Evolutionary conservation across 1,139 yeast genomes (phyloP).

Genomic region (Chernovozyma aurita): DNA sequence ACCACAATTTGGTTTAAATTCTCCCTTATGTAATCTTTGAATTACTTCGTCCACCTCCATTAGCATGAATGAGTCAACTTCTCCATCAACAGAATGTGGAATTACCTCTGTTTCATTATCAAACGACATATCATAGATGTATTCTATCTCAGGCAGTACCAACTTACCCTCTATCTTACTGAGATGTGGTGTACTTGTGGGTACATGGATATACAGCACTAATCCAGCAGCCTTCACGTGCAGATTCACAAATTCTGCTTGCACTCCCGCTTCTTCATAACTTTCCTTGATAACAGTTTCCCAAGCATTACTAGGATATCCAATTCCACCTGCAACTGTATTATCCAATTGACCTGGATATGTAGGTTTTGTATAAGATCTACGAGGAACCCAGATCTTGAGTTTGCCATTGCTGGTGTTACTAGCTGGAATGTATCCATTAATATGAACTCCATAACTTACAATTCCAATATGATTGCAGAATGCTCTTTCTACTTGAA

Average conservation of each 20-base stretch:
- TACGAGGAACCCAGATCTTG: constrained; percentile 79
- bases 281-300: constrained; percentile 86
- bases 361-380: constrained; percentile 75
- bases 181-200: background rate
- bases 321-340: constrained; percentile 93
- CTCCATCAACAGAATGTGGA: constrained; percentile 82
- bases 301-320: constrained; percentile 68
- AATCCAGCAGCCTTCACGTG: constrained; percentile 56
- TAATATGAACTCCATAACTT: constrained; percentile 86
- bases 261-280: constrained; percentile 85
- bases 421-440: constrained; percentile 59
- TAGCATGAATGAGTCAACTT: constrained; percentile 69
- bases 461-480: constrained; percentile 79
- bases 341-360: constrained; percentile 91
- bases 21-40: constrained; percentile 41
- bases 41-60: constrained; percentile 57
- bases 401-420: constrained; percentile 36
- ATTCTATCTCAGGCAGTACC: constrained; percentile 88
- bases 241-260: constrained; percentile 41
- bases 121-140: constrained; percentile 66
- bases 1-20: constrained; percentile 89
- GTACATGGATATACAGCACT: constrained; percentile 59
- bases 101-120: constrained; percentile 37
- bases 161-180: constrained; percentile 1
- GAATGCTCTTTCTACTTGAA: constrained; percentile 74